Evolutionary conservation across 1,139 yeast genomes (phyloP).

Genomic region (Spencermartinsiella ligniputridi): DNA sequence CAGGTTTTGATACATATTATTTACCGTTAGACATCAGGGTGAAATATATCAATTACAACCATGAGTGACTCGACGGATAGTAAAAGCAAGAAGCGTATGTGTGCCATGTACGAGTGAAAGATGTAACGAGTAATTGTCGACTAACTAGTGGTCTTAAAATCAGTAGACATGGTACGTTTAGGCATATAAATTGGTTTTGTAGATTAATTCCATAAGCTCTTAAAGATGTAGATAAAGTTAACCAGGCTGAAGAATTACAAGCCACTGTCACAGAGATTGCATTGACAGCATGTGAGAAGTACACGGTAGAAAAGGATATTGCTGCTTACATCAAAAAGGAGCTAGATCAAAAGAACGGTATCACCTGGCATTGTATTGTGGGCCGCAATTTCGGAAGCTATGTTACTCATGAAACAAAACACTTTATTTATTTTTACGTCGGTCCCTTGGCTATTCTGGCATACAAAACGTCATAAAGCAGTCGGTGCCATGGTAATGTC

Average conservation of each 20-base stretch:
- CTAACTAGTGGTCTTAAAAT: conserved; percentile 37
- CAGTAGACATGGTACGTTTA: conserved; percentile 43
- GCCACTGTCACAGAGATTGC: conserved; percentile 29
- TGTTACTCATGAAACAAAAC: conserved; percentile 80
- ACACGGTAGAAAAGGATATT: conserved; percentile 58
- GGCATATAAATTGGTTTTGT: background rate
- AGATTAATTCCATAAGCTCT: too few species aligned
- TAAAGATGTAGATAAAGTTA: background rate
- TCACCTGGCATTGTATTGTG: conserved; percentile 93
- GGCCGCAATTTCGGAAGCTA: conserved; percentile 92
- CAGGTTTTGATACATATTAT: background rate
- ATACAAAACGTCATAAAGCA: conserved; percentile 69
- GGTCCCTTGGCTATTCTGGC: conserved; percentile 76
- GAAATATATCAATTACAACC: background rate
- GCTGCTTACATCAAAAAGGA: conserved; percentile 81
- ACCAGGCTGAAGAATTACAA: conserved; percentile 24
- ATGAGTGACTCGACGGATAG: background rate
- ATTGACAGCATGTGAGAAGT: conserved; percentile 54
- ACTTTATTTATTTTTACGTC: conserved; percentile 77
- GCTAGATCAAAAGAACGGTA: conserved; percentile 61
- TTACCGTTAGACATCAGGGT: too few species aligned
- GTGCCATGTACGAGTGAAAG: too few species aligned
- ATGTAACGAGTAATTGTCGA: too few species aligned
- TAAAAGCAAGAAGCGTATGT: background rate
- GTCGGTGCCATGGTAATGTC: too few species aligned